Conservation (phyloP, 352 stramenopile species). For the Globisporangium uncinulatum region DNA sequence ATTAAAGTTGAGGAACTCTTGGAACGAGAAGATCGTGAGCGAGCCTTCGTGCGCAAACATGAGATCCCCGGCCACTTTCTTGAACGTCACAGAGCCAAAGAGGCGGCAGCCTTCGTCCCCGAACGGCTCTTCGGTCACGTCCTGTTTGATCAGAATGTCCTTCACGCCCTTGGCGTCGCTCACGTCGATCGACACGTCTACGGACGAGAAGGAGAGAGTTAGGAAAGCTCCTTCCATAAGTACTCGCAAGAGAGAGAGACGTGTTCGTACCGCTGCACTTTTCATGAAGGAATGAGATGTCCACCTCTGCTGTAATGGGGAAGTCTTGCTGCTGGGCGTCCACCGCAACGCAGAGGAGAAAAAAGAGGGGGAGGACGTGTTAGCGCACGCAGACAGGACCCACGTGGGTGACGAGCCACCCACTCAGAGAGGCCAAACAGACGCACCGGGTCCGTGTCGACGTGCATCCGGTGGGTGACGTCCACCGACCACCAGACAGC, state of each 20-base stretch:
- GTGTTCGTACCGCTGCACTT: constrained; percentile 46
- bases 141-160: constrained; percentile 64
- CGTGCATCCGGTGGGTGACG: constrained; percentile 84
- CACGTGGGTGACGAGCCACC: background rate
- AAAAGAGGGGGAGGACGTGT: background rate
- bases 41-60: constrained; percentile 83
- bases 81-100: constrained; percentile 54
- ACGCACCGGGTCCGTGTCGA: constrained; percentile 74
- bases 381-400: no score
- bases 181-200: constrained; percentile 80
- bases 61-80: constrained; percentile 81
- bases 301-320: constrained; percentile 72
- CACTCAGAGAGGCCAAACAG: no score
- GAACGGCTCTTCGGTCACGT: constrained; percentile 54
- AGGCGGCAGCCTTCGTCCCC: constrained; percentile 75
- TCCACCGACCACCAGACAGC: constrained; percentile 82
- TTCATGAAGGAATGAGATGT: constrained; percentile 81
- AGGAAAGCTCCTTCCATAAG: background rate
- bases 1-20: constrained; percentile 88
- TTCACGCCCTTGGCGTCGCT: constrained; percentile 85
- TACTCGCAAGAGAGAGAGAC: background rate
- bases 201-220: background rate
- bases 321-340: constrained; percentile 58
- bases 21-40: constrained; percentile 83
- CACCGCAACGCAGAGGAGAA: background rate